Base-by-base conservation (phyloP, 352 stramenopile genomes). In the Pythium chondricola region DNA sequence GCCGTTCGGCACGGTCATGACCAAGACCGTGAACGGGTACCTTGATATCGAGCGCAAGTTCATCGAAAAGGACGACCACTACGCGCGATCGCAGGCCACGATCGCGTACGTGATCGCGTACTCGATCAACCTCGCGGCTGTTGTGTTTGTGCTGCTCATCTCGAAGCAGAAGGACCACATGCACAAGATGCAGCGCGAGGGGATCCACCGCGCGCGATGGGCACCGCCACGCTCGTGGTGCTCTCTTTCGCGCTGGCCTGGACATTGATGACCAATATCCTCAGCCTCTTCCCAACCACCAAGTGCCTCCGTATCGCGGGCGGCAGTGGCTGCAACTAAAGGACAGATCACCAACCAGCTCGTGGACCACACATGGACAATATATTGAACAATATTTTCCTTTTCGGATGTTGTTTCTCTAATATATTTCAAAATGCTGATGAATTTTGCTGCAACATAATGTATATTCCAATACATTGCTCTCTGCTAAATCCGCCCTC, bases 261-360 rank as follows among this genome's bases (percentile, higher is more conserved):
- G 50, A 47, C 61, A 18, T 38, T 73, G n/a, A 63, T 61, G 49
- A 69, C 57, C 35, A 73, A 67, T 47, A 40, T 73, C 46, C 55
- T 73, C 44, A 52, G 48, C 33, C 61, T 73, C 39, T 73, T 61
- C 25, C 51, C 52, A 14, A 55, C 45, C 7, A 73, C 64, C 21
- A 31, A 48, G 30, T 73, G 64, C 21, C 47, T 67, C 24, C 31
- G 33, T 26, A 61, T 73, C 36, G 60, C 61, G 11, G 64, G 64
- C n/a, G 59, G 60, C 24, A 40, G 29, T 1, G 62, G 62, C 0
- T 70, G 62, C 43, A 17, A 42, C 8, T 11, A 69, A 67, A 33
- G 60, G 63, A 16, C 59, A 85, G 31, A 75, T 93, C 44, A 63
- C 43, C 6, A 66, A 88, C 62, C 63, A 61, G 27, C 84, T 85